Base-by-base conservation (phyloP, 83 land plant species). In the Picea mariana region DNA sequence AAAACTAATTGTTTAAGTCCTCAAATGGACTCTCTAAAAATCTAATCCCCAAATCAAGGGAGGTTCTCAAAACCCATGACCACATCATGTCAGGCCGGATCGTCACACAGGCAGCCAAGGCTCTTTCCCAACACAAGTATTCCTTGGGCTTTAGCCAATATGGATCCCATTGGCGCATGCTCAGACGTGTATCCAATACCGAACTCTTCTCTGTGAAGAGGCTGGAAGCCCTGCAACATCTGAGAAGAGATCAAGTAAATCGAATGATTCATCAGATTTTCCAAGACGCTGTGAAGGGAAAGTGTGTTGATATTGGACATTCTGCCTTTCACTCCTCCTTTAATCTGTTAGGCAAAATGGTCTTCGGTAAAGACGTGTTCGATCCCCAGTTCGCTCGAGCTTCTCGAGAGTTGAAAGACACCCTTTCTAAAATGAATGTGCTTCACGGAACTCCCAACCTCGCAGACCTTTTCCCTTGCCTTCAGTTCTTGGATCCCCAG, bases 141-240 rank as follows among this genome's bases (percentile, higher is more conserved):
- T 42, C 47, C 47, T 5, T 42, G 6, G 0, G 0, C 4, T 42
- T 42, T 42, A 23, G 24, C 27, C 67, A 40, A 6, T 31, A 44
- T 68, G 69, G 6, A 52, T 40, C 68, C 9, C 69, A 38, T 24
- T 80, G 81, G 81, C 81, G 81, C 69, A 31, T 38, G 11, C 69
- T 62, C 40, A 21, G 81, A 4, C n/a, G 27, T 15, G 9, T 80
- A 9, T 62, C 21, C 81, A 40, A 13, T 42, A n/a, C 69, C 40
- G 58, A 80, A 42, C 47, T 80, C 34, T 34, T 80, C 55, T 21
- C 24, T 23, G 59, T 5, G 5, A 31, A 64, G 52, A 24, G 68
- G 6, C 55, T 80, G 7, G 81, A 80, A 8, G n/a, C 69, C 2
- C 59, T 62, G 13, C 69, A 23, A 9, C 16, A n/a, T 1, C 68